Evolutionary conservation across 2,329 filamentous ascomycete species (phyloP).

Genomic region (Geosmithia putterillii): DNA sequence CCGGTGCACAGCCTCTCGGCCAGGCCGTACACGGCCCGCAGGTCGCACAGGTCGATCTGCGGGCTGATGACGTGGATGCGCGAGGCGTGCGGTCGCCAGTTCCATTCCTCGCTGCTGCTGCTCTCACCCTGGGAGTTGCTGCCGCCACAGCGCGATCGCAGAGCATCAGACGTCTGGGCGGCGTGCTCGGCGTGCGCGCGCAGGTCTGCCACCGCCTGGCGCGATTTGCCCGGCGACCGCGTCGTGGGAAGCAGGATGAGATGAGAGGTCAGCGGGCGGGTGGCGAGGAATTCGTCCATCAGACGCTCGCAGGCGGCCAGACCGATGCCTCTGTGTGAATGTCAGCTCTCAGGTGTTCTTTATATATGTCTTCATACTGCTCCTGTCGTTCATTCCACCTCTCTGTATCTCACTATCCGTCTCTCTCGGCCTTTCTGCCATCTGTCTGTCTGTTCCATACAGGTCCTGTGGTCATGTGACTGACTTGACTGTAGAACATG

Average conservation of each 20-base stretch:
- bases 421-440: neutral
- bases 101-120: constrained; percentile 6
- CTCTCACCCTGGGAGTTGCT: neutral
- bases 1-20: constrained; percentile 32
- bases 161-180: constrained; percentile 20
- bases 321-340: constrained; percentile 67
- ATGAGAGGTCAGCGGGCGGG: constrained; percentile 51
- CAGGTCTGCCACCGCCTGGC: constrained; percentile 55
- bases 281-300: constrained; percentile 77
- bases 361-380: neutral
- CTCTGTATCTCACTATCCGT: neutral
- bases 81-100: constrained; percentile 25
- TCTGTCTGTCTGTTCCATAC: neutral
- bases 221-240: constrained; percentile 60
- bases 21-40: constrained; percentile 35
- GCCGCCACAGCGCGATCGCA: constrained; percentile 24
- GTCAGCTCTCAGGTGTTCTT: neutral
- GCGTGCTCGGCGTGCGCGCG: constrained; percentile 43
- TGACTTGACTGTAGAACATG: too few relatives aligned
- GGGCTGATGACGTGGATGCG: constrained; percentile 47
- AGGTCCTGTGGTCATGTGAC: neutral
- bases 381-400: neutral
- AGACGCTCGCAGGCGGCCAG: constrained; percentile 73
- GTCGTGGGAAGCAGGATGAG: constrained; percentile 78
- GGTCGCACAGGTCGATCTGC: constrained; percentile 48